A percentile compares a stretch with the other conserved stretches of the same genome.
Evolutionary conservation across 75 land plant genomes (phyloP).

Genomic region (Selaginella moellendorffii): DNA sequence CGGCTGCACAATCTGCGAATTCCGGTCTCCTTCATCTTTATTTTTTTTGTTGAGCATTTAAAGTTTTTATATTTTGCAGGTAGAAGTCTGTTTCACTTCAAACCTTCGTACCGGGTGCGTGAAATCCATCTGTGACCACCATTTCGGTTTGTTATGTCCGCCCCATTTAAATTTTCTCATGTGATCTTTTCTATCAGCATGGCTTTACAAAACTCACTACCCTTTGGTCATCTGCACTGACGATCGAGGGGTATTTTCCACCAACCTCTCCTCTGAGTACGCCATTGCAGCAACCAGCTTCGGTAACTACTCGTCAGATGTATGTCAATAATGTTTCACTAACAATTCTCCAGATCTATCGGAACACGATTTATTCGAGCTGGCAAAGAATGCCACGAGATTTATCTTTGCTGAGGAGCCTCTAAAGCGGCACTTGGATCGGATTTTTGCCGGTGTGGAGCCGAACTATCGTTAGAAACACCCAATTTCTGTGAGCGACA

Average conservation of each 20-base stretch:
- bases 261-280: conserved; percentile 58
- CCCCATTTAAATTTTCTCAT: neutral
- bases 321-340: neutral
- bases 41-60: conserved; percentile 4
- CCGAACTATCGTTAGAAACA: neutral
- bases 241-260: conserved; percentile 75
- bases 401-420: neutral
- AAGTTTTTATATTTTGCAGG: too few species aligned
- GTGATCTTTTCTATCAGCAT: conserved; percentile 27
- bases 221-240: conserved; percentile 83
- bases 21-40: too few species aligned
- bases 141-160: conserved; percentile 43
- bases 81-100: conserved; percentile 95
- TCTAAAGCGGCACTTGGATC: neutral
- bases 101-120: conserved; percentile 50
- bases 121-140: conserved; percentile 54
- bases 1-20: conserved; percentile 41
- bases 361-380: neutral
- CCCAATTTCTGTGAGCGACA: neutral
- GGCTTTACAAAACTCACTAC: conserved; percentile 57
- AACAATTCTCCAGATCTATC: neutral
- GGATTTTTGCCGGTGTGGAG: neutral
- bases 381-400: neutral
- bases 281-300: conserved; percentile 54
- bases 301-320: conserved; percentile 24